Conservation (phyloP, 2,329 filamentous ascomycete genomes). For the Thelonectria blattea region DNA sequence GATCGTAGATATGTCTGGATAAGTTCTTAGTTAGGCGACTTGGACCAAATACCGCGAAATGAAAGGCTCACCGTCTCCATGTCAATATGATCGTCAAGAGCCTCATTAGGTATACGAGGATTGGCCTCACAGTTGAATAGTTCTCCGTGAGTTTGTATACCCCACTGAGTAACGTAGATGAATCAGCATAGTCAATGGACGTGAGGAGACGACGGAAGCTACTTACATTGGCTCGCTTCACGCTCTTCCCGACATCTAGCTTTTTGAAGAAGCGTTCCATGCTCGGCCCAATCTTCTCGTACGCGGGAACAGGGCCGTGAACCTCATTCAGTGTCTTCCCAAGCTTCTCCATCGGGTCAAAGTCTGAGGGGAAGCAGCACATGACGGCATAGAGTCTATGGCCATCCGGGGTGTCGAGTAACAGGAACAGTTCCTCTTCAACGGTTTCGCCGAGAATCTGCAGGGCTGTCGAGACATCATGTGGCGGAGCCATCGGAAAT, state of each 20-base stretch:
- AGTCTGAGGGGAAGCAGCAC: slow-evolving; percentile 60
- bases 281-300: slow-evolving; percentile 59
- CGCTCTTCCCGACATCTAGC: slow-evolving; percentile 54
- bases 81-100: slow-evolving; percentile 47
- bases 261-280: slow-evolving; percentile 61
- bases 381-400: slow-evolving; percentile 56
- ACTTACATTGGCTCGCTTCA: slow-evolving; percentile 57
- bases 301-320: slow-evolving; percentile 59
- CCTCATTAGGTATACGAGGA: slow-evolving; percentile 41
- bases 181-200: neutral
- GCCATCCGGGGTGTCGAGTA: slow-evolving; percentile 46
- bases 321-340: slow-evolving; percentile 56
- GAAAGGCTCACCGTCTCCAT: slow-evolving; percentile 42
- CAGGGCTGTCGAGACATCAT: neutral
- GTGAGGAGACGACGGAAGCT: neutral
- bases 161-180: slow-evolving; percentile 48
- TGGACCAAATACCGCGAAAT: neutral
- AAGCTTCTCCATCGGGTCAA: slow-evolving; percentile 57
- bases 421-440: slow-evolving; percentile 1
- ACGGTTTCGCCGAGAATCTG: neutral
- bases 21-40: no score
- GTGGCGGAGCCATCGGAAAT: neutral
- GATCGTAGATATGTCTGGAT: slow-evolving; percentile 48
- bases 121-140: slow-evolving; percentile 50
- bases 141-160: slow-evolving; percentile 50